phyloP scores from a whole-genome alignment of 176 grass and related monocot species.

The Thalia dealbata region DNA sequence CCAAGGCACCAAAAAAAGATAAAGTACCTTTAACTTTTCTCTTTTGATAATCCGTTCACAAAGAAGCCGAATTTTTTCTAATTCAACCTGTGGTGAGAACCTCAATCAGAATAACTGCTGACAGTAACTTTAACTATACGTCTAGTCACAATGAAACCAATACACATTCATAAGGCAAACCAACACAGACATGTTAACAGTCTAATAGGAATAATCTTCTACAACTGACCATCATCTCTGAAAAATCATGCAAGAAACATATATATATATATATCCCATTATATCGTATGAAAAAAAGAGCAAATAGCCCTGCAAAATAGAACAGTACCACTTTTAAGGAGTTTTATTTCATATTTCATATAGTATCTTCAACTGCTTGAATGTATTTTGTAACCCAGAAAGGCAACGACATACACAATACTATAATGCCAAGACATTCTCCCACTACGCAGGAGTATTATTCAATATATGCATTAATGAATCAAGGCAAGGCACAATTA shows the following conservation, averaged over 20 bases:
- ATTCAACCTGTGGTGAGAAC: conserved; percentile 53
- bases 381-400: too few relatives aligned
- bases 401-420: too few relatives aligned
- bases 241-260: not conserved
- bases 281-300: not conserved
- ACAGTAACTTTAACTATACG: not conserved
- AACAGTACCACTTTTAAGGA: not conserved
- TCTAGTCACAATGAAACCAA: not conserved
- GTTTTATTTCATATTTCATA: not conserved
- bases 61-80: conserved; percentile 88
- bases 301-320: not conserved
- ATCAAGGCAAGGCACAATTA: not conserved
- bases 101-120: too few relatives aligned
- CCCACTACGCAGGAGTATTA: not conserved
- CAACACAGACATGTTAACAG: not conserved
- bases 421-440: not conserved
- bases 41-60: conserved; percentile 95
- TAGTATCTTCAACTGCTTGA: too few relatives aligned
- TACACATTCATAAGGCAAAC: too few relatives aligned
- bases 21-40: conserved; percentile 80
- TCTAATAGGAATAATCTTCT: not conserved
- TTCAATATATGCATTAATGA: too few relatives aligned
- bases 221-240: not conserved
- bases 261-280: not conserved
- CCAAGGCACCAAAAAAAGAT: not conserved